Base-by-base conservation (phyloP, 345 rosid genomes). In the Brassica juncea region DNA sequence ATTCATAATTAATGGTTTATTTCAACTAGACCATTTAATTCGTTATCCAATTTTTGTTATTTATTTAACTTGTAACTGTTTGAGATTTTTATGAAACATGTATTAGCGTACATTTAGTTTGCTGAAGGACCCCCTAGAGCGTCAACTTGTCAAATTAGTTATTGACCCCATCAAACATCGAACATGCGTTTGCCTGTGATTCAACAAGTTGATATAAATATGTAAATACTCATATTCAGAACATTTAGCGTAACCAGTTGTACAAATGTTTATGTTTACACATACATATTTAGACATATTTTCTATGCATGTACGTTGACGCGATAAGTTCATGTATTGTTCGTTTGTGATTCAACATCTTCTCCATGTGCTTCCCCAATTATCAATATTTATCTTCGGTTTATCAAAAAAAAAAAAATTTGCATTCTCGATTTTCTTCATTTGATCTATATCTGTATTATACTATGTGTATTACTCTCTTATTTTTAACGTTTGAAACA, bases 161-260 rank as follows among this genome's bases (percentile, higher is more conserved):
- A 75, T 75, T 80, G 80, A 42, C 60, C 76, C 66, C 69, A 75
- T 75, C 64, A 44, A 75, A 71, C 83, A 80, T 64, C 72, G 80
- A 80, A 80, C 83, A 81, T 81, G 83, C 80, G 66, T 66, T 80
- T 81, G 83, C 80, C 80, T 75, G 73, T 75, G 73, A 71, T 70
- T 76, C 68, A 44, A 75, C 14, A 75, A 75, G 39, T 75, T 2
- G 5, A 66, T 65, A 47, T 42, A 31, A 16, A 15, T 81, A 71
- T 58, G 19, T 16, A 61, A 28, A 30, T 35, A 25, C 30, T 42
- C 10, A 28, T 59, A 66, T 31, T 23, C 37, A 52, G 14, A 60
- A 62, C 71, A 74, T 69, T 80, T 44, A 62, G 57, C 67, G 67
- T 69, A 35, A 69, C 15, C 44, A 30, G 58, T 54, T 54, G 65